Conservation (phyloP, 257 asterid species). For the Salvia hispanica region DNA sequence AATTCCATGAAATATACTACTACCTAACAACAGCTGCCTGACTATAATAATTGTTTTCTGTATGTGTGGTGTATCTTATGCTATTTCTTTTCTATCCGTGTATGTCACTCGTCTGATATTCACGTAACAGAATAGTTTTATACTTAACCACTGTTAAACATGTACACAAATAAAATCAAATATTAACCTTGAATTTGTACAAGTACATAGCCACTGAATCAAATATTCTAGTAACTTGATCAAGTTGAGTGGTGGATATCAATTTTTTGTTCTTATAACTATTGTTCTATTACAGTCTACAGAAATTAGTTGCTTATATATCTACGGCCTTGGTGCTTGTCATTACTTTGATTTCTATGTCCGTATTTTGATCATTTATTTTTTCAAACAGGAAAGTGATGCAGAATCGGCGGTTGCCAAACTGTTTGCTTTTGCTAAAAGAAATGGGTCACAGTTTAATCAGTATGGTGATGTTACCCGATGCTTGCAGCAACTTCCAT, state of each 20-base stretch:
- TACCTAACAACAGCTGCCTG: conserved; percentile 23
- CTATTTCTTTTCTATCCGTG: neutral
- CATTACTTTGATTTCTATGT: conserved; percentile 22
- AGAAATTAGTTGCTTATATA: conserved; percentile 5
- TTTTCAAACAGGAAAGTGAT: conserved; percentile 68
- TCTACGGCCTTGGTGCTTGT: conserved; percentile 2
- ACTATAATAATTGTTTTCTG: conserved; percentile 13
- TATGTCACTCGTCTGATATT: conserved; percentile 5
- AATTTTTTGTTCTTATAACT: neutral
- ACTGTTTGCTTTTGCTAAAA: conserved; percentile 77
- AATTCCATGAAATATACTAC: conserved; percentile 9
- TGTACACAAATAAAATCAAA: neutral
- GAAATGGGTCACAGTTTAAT: conserved; percentile 48
- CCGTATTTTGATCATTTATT: conserved; percentile 13
- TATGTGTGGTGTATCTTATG: neutral
- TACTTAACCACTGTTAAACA: neutral
- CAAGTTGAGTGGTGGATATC: conserved; percentile 34
- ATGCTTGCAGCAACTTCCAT: conserved; percentile 84
- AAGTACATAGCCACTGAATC: conserved; percentile 12
- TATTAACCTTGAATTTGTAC: conserved; percentile 1
- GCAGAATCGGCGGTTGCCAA: conserved; percentile 79
- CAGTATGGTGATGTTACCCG: conserved; percentile 60
- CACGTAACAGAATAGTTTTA: neutral
- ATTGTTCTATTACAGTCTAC: neutral
- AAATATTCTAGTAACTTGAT: conserved; percentile 1